Conservation (phyloP, 1,284 basidiomycete genomes). For the Pascua sp. region DNA sequence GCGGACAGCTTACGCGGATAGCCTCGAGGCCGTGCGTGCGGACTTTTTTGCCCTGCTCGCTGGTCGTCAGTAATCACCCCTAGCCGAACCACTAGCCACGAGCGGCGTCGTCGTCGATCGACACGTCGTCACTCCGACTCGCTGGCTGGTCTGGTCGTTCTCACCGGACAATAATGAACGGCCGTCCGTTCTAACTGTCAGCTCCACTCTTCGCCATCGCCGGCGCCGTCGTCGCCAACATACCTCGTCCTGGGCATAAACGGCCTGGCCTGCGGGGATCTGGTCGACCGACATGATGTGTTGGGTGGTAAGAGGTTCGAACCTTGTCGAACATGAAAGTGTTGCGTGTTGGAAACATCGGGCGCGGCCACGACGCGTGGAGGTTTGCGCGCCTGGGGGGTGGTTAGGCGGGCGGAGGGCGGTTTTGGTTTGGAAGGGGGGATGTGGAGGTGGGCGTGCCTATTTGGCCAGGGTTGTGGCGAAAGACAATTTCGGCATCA, state of each 20-base stretch:
- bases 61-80: conserved; percentile 15
- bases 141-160: too few relatives aligned
- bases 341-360: conserved; percentile 6
- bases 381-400: background rate
- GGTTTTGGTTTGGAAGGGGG: background rate
- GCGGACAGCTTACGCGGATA: conserved; percentile 69
- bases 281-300: conserved; percentile 42
- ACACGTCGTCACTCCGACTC: too few relatives aligned
- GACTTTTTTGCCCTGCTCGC: conserved; percentile 93
- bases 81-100: background rate
- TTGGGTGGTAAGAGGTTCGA: conserved; percentile 7
- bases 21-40: conserved; percentile 91
- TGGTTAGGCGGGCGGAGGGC: background rate
- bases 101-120: too few relatives aligned
- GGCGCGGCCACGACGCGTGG: background rate
- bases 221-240: conserved; percentile 9
- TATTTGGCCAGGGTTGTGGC: too few relatives aligned
- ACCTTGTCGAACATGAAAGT: conserved; percentile 10
- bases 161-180: conserved; percentile 84
- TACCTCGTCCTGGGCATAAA: conserved; percentile 90
- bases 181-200: conserved; percentile 74
- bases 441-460: background rate
- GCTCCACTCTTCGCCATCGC: background rate
- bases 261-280: conserved; percentile 57
- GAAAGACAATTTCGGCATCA: too few relatives aligned